phyloP scores from a whole-genome alignment of 495 filamentous ascomycete genomes.

The Bryoglossum gracile region DNA sequence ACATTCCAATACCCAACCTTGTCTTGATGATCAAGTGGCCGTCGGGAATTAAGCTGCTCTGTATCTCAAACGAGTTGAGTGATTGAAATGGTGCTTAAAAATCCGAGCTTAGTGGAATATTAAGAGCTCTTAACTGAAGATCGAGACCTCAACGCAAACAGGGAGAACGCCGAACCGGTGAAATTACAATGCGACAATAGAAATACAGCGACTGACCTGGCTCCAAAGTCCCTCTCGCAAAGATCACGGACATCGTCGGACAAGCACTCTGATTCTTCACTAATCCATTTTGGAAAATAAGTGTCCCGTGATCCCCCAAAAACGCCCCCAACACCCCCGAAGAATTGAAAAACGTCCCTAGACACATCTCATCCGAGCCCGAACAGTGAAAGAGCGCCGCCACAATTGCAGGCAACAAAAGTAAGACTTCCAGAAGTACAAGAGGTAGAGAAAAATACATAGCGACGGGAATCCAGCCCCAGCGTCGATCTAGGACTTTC shows the following conservation, averaged over 20 bases:
- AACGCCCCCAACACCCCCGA: slow-evolving; percentile 6
- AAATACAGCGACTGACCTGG: slow-evolving; percentile 18
- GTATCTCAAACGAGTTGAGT: no score
- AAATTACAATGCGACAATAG: no score
- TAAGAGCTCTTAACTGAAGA: no score
- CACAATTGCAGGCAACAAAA: neutral
- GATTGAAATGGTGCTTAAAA: no score
- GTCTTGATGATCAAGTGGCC: no score
- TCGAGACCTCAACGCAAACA: no score
- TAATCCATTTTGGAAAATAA: slow-evolving; percentile 19
- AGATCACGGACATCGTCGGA: slow-evolving; percentile 34
- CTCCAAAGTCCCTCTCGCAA: slow-evolving; percentile 35
- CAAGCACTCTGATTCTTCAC: slow-evolving; percentile 20
- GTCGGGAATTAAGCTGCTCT: no score
- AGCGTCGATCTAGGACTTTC: neutral
- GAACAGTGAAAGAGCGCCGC: slow-evolving; percentile 3
- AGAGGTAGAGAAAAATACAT: slow-evolving; percentile 2
- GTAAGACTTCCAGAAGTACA: neutral
- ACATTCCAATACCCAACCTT: no score
- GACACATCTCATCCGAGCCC: neutral
- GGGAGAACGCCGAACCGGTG: no score
- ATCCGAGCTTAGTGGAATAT: no score
- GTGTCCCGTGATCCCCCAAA: slow-evolving; percentile 10
- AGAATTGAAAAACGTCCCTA: slow-evolving; percentile 9
- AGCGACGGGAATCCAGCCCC: neutral